Evolutionary conservation across 768 basidiomycete species (phyloP).

Genomic region (Boletus pseudo-olivaceus): DNA sequence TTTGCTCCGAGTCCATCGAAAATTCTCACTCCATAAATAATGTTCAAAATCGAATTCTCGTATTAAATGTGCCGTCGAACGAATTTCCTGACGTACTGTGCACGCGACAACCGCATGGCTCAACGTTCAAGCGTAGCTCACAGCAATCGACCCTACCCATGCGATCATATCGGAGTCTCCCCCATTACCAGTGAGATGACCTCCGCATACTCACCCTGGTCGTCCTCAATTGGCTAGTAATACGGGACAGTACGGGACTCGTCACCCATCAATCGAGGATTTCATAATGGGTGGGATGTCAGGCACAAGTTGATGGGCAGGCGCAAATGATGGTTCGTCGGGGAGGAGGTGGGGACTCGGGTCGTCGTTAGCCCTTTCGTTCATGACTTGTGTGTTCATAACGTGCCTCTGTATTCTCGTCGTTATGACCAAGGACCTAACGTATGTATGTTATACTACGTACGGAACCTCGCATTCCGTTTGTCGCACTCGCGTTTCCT

Average conservation of each 20-base stretch:
- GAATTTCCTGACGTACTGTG: neutral
- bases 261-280: neutral
- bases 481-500: neutral
- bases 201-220: conserved; percentile 12
- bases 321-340: neutral
- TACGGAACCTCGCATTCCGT: too few species aligned
- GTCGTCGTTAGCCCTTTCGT: conserved; percentile 1
- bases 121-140: neutral
- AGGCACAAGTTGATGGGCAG: conserved; percentile 19
- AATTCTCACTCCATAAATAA: too few species aligned
- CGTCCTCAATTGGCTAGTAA: neutral
- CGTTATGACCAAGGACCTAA: conserved; percentile 1
- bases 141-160: neutral
- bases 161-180: too few species aligned
- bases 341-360: conserved; percentile 6
- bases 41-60: too few species aligned
- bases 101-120: conserved; percentile 14
- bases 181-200: too few species aligned
- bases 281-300: conserved; percentile 9
- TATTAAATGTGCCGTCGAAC: too few species aligned
- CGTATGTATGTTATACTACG: too few species aligned
- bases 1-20: too few species aligned
- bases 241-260: conserved; percentile 4
- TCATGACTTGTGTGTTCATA: neutral
- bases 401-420: neutral